Evolutionary conservation across 495 filamentous ascomycete species (phyloP), one percentile per base, ranked within the genome.

Genomic region (Extremus antarcticus): DNA sequence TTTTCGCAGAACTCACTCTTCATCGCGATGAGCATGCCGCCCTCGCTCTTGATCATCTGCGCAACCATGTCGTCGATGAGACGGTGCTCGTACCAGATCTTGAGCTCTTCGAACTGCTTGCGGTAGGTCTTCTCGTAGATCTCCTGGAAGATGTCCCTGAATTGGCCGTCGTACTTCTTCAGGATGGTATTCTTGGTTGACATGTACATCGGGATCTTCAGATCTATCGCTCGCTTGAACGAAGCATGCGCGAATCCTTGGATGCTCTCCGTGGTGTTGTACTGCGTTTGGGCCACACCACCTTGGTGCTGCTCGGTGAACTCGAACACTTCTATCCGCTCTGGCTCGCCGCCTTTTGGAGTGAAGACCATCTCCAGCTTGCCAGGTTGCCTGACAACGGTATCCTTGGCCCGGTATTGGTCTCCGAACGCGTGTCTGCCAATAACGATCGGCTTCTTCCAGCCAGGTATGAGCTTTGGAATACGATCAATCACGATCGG

Each of bases 21-120:
- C 66, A 98, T 78, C 56, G 92, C 92, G 79, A 98, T 98, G 69
- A 97, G 78, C 72, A 87, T 94, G 55, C 92, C 92, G 56, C 92
- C 89, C 63, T 84, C 83, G 71, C 82, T 87, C 82, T 98, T 98
- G 78, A 98, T 87, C 92, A 98, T 98, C 80, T 98, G 91, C 47
- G 92, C 92, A 54, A 98, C 92, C 92, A 98, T 98, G 74, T 98
- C 92, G 74, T 98, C 92, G 66, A 98, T 97, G 55, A 98, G 76
- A 62, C 92, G 84, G 74, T 98, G 92, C 83, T 98, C 92, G 68
- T 98, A 98, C 92, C 92, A 97, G 73, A 95, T 95, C 46, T 77
- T 76, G 76, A 88, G 86, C 63, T 84, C 84, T 65, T 95, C 88
- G 68, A 97, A 97, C 47, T 85, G 79, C 66, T 79, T 78, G 76